Base-by-base conservation (phyloP, 1,139 yeast species). In the Debaryomycetaceae sp. region DNA sequence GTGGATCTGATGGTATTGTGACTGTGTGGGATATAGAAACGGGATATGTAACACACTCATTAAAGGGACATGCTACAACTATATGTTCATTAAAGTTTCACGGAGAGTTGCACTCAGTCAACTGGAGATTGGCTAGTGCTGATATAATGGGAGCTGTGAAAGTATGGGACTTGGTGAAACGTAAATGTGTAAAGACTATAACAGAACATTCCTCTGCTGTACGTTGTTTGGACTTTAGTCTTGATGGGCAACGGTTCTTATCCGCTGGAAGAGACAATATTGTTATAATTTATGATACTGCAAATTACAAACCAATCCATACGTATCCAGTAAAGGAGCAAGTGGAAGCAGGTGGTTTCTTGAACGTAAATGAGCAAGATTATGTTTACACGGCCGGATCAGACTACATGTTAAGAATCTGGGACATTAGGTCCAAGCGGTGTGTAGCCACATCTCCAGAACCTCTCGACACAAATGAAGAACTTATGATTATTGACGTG, bases 31-130 rank as follows among this genome's bases (percentile, higher is more conserved):
- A 92, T 61, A 75, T 92, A 34, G 91, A 81, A 48, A 91, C 91
- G 29, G 94, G 95, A 1, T 88, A 77, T 49, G 79, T 85, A 2
- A 92, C 98, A 0, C 98, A 92, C 63, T 83, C 88, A 14, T 75
- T 92, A 46, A 84, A 87, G 58, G 98, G 98, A 0, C 99, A 94
- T 60, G 96, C 96, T 16, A 83, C 95, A n/a, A 86, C 95, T 5
- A 75, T 92, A 34, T 85, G 96, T 42, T 80, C 95, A 3, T 63
- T 92, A 41, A 65, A 70, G 28, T 88, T 92, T 59, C 73, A 76
- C 58, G 96, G 95, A 17, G 84, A 82, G 42, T 67, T 80, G 38
- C 83, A 86, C 49, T 72, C 84, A 4, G 67, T 77, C 9, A 73
- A 79, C 41, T 92, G 98, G 98, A 73, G 73, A 52, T 70, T 92